These are phyloP conservation scores for Vaccinium corymbosum DNA, from an alignment of 148 eudicot genomes.

Conservation along the genomic window DNA sequence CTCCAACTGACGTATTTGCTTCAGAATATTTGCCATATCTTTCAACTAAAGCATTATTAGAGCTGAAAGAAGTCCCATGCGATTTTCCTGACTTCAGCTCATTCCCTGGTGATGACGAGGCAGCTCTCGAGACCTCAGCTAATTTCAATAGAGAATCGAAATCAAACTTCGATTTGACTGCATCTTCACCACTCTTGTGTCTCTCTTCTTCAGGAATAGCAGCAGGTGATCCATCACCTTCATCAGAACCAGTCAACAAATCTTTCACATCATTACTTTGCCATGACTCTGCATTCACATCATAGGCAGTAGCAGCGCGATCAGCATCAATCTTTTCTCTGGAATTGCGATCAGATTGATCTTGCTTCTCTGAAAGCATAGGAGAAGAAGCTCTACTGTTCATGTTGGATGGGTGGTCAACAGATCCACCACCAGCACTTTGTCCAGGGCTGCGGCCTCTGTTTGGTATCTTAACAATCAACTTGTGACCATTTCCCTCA, in stretches of 20 bases:
- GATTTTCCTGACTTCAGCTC: conserved; percentile 40
- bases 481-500: conserved; percentile 53
- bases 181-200: conserved; percentile 20
- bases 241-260: conserved; percentile 34
- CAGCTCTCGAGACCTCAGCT: conserved; percentile 31
- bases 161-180: conserved; percentile 9
- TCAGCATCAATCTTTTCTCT: conserved; percentile 31
- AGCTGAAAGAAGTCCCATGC: conserved; percentile 60
- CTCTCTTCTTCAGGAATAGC: conserved; percentile 32
- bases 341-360: conserved; percentile 38
- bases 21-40: conserved; percentile 80
- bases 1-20: conserved; percentile 54
- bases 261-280: conserved; percentile 46
- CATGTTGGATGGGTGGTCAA: conserved; percentile 47
- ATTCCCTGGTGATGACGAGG: conserved; percentile 25
- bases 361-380: conserved; percentile 48
- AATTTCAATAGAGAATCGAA: conserved; percentile 17
- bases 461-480: conserved; percentile 77
- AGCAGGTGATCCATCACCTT: conserved; percentile 40
- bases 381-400: conserved; percentile 67
- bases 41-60: conserved; percentile 83
- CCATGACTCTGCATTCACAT: conserved; percentile 41
- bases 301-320: conserved; percentile 24
- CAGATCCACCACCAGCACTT: conserved; percentile 35
- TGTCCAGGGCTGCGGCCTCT: conserved; percentile 65